phyloP scores from a whole-genome alignment of 306 rosid genomes.

The Acacia crassicarpa region DNA sequence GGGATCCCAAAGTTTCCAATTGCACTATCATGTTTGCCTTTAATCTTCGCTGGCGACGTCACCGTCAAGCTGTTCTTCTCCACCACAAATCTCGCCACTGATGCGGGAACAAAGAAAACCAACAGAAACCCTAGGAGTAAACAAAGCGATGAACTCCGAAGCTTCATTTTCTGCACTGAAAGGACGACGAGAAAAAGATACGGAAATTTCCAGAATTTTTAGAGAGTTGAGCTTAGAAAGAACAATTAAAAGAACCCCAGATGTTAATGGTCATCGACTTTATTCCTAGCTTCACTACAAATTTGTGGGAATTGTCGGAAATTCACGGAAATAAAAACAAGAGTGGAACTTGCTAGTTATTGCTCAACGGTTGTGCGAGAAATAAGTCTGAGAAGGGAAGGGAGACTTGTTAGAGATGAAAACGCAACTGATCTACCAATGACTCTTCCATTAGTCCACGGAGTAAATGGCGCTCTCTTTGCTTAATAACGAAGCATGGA shows the following conservation, averaged over 20 bases:
- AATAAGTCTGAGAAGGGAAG: background rate
- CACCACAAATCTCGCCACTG: conserved; percentile 75
- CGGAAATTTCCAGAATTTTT: background rate
- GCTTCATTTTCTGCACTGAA: conserved; percentile 45
- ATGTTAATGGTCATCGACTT: background rate
- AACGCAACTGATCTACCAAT: background rate
- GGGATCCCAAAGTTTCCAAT: conserved; percentile 93
- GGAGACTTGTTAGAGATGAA: background rate
- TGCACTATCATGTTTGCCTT: conserved; percentile 76
- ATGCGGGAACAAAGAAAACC: conserved; percentile 35
- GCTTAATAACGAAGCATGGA: background rate
- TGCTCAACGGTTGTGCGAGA: background rate
- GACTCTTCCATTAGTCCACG: background rate
- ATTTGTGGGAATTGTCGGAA: background rate
- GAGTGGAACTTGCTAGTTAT: background rate
- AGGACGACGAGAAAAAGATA: background rate
- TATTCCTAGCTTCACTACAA: background rate
- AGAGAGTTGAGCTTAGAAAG: background rate
- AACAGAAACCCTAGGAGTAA: conserved; percentile 57
- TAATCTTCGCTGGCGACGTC: conserved; percentile 68
- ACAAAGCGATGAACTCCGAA: conserved; percentile 39
- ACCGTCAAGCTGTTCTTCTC: conserved; percentile 92
- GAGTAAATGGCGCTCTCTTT: background rate
- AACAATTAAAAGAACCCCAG: background rate
- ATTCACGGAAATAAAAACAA: background rate